These are phyloP conservation scores for Penicillium corylophilum DNA, from an alignment of 2,329 filamentous ascomycete species.

Conservation along the genomic window DNA sequence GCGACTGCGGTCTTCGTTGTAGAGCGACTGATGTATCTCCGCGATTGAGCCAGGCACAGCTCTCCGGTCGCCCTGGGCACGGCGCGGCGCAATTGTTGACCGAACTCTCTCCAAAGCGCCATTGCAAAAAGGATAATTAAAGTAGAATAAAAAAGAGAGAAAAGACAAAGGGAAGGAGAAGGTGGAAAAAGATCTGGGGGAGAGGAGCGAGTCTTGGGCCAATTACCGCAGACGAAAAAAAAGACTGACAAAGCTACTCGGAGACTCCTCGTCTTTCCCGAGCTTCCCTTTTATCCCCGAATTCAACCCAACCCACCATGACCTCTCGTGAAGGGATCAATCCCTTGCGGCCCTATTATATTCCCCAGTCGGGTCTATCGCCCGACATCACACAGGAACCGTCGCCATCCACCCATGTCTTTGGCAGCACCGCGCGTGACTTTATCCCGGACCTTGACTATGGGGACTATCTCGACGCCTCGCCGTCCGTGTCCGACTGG, in stretches of 20 bases:
- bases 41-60: constrained; percentile 28
- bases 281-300: constrained; percentile 15
- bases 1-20: constrained; percentile 16
- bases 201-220: constrained; percentile 15
- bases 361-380: constrained; percentile 63
- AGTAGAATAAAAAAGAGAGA: constrained; percentile 13
- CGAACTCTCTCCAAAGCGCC: constrained; percentile 36
- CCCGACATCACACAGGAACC: constrained; percentile 36
- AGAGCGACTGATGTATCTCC: constrained; percentile 29
- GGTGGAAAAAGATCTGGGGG: constrained; percentile 11
- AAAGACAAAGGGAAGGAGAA: constrained; percentile 20
- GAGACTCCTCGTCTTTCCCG: constrained; percentile 19
- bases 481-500: constrained; percentile 71
- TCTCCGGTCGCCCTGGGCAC: constrained; percentile 60
- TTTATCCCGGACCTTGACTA: constrained; percentile 91
- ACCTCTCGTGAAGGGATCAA: constrained; percentile 54
- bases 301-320: constrained; percentile 38
- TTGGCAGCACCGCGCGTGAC: constrained; percentile 69
- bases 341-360: constrained; percentile 61
- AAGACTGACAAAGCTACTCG: constrained; percentile 25
- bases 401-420: constrained; percentile 48
- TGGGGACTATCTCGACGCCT: constrained; percentile 78
- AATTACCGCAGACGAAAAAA: constrained; percentile 25
- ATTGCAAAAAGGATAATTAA: constrained; percentile 21
- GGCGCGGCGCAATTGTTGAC: constrained; percentile 43